phyloP scores from a whole-genome alignment of 805 yeast genomes.

The Yarrowia deformans region DNA sequence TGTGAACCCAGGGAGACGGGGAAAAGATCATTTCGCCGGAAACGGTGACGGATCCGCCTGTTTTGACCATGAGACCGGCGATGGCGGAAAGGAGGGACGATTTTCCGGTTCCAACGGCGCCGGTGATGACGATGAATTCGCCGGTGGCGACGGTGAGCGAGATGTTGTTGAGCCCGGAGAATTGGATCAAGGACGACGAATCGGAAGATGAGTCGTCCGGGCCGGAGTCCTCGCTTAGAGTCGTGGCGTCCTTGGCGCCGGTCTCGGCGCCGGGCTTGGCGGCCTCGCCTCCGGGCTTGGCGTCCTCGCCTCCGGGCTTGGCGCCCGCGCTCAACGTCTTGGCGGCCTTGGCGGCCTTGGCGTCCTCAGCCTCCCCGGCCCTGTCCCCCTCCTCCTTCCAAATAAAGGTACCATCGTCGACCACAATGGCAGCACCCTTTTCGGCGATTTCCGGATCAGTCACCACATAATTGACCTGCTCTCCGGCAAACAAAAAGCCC shows the following conservation, averaged over 20 bases:
- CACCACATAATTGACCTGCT: conserved; percentile 49
- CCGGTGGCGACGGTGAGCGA: conserved; percentile 61
- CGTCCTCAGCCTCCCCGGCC: neutral
- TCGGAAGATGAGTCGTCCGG: neutral
- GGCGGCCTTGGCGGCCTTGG: conserved; percentile 38
- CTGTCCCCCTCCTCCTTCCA: conserved; percentile 58
- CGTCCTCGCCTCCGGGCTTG: neutral
- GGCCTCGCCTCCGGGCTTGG: neutral
- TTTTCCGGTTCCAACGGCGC: conserved; percentile 77
- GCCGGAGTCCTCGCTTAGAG: neutral
- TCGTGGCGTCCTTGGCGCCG: neutral
- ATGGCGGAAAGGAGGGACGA: conserved; percentile 68
- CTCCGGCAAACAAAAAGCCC: conserved; percentile 66
- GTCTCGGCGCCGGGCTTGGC: conserved; percentile 34
- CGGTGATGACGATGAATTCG: conserved; percentile 72
- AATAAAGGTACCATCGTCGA: conserved; percentile 60
- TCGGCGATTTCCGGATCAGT: conserved; percentile 46
- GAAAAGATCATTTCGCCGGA: conserved; percentile 59
- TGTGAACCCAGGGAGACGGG: conserved; percentile 78
- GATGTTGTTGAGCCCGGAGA: conserved; percentile 52
- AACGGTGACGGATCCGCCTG: conserved; percentile 56
- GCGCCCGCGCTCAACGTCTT: too few relatives aligned
- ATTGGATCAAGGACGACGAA: conserved; percentile 47
- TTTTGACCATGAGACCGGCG: conserved; percentile 68
- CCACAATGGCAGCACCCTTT: conserved; percentile 57